A percentile compares a stretch with the other conserved stretches of the same genome.
These are phyloP conservation scores for Pichia sp. DNA, from an alignment of 1,139 yeast species.

Conservation along the genomic window DNA sequence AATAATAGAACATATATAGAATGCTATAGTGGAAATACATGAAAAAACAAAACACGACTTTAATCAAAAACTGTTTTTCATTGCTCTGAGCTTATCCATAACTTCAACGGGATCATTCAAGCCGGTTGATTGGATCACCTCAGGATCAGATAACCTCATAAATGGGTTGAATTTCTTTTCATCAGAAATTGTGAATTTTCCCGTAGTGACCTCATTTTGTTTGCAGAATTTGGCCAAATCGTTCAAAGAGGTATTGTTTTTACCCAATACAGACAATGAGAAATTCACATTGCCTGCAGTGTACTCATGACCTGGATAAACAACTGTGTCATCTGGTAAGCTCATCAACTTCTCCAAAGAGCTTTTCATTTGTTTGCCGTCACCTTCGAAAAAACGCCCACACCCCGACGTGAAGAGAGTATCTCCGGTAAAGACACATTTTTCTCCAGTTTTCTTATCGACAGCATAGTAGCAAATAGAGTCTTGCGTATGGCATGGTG, in stretches of 20 bases:
- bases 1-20: constrained; percentile 18
- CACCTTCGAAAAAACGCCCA: constrained; percentile 94
- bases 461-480: constrained; percentile 79
- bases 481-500: constrained; percentile 98
- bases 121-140: constrained; percentile 41
- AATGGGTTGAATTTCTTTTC: constrained; percentile 85
- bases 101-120: constrained; percentile 34
- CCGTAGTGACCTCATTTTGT: constrained; percentile 71
- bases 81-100: constrained; percentile 45
- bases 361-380: constrained; percentile 70
- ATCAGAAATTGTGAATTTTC: constrained; percentile 77
- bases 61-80: constrained; percentile 41
- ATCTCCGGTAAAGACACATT: constrained; percentile 91
- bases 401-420: constrained; percentile 92
- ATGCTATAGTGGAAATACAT: not conserved
- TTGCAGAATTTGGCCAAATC: constrained; percentile 48
- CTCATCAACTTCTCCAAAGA: constrained; percentile 57
- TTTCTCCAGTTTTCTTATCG: constrained; percentile 57
- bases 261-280: constrained; percentile 56
- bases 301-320: constrained; percentile 95
- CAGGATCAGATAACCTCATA: constrained; percentile 61
- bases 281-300: constrained; percentile 78
- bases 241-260: constrained; percentile 48
- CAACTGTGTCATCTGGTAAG: constrained; percentile 65
- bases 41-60: not conserved